Conservation (phyloP, 1,284 basidiomycete species). For the Cutaneotrichosporon cutaneum region DNA sequence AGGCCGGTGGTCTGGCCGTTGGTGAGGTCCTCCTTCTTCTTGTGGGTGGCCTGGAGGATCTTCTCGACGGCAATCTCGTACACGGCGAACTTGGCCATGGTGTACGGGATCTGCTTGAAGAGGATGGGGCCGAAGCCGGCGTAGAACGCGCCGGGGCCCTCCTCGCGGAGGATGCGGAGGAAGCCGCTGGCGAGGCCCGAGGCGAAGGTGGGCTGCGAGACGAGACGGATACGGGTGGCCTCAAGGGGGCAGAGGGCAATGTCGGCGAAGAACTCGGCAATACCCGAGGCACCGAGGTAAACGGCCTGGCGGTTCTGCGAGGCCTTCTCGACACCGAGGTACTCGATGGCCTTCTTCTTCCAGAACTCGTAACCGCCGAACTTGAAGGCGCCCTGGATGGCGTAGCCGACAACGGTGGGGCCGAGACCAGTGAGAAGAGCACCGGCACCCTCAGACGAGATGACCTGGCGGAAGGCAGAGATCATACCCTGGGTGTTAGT, state of each 20-base stretch:
- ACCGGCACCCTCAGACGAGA: slow-evolving; percentile 75
- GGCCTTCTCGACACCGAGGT: slow-evolving; percentile 78
- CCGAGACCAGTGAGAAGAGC: slow-evolving; percentile 94
- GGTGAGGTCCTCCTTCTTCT: slow-evolving; percentile 56
- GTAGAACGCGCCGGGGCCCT: slow-evolving; percentile 58
- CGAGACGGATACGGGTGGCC: slow-evolving; percentile 62
- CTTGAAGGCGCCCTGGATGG: slow-evolving; percentile 94
- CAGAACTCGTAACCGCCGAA: slow-evolving; percentile 92
- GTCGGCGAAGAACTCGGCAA: slow-evolving; percentile 93
- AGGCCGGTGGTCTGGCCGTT: slow-evolving; percentile 50
- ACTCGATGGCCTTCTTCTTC: slow-evolving; percentile 87
- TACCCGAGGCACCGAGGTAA: slow-evolving; percentile 90
- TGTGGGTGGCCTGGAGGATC: slow-evolving; percentile 55
- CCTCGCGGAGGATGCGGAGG: slow-evolving; percentile 58
- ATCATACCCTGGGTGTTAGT: slow-evolving; percentile 71
- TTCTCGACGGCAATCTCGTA: slow-evolving; percentile 57
- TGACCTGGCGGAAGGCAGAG: slow-evolving; percentile 68
- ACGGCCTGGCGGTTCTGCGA: slow-evolving; percentile 86
- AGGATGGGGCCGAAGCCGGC: slow-evolving; percentile 62
- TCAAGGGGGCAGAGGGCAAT: slow-evolving; percentile 60
- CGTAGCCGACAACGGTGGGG: slow-evolving; percentile 88
- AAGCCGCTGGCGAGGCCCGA: slow-evolving; percentile 58
- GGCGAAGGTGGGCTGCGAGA: slow-evolving; percentile 59
- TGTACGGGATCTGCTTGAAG: slow-evolving; percentile 59
- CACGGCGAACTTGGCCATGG: slow-evolving; percentile 60